Conservation (phyloP, 441 rosid species). For the Adansonia gregorii region DNA sequence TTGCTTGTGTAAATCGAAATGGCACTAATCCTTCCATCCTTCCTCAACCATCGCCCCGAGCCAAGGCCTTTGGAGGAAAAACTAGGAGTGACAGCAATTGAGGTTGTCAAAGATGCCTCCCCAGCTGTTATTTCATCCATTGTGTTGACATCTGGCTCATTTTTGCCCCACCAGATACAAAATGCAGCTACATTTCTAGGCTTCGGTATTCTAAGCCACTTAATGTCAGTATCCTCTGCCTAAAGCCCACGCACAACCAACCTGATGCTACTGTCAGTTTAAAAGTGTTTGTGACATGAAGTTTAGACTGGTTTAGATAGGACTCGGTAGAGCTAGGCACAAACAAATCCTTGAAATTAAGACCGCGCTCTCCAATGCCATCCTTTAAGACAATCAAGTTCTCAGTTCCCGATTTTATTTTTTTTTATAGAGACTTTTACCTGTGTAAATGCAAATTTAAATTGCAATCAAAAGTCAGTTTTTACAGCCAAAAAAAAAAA, state of each 20-base stretch:
- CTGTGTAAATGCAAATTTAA: constrained; percentile 44
- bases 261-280: constrained; percentile 48
- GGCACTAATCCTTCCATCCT: constrained; percentile 73
- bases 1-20: neutral
- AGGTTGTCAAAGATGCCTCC: too few species aligned
- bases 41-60: constrained; percentile 71
- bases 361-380: constrained; percentile 57
- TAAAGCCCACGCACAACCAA: constrained; percentile 45
- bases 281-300: constrained; percentile 38
- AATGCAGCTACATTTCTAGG: constrained; percentile 63
- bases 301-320: constrained; percentile 21
- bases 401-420: constrained; percentile 34
- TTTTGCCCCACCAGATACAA: constrained; percentile 29
- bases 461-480: neutral
- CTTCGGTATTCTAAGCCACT: constrained; percentile 54
- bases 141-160: too few species aligned
- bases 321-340: constrained; percentile 40
- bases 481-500: neutral
- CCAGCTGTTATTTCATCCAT: too few species aligned
- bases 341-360: constrained; percentile 56
- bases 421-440: constrained; percentile 53
- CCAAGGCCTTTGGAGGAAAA: constrained; percentile 52
- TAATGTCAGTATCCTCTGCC: constrained; percentile 38
- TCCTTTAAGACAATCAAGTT: constrained; percentile 48
- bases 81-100: constrained; percentile 50